Conservation (phyloP, 768 basidiomycete genomes). For the Auricularia cornea region DNA sequence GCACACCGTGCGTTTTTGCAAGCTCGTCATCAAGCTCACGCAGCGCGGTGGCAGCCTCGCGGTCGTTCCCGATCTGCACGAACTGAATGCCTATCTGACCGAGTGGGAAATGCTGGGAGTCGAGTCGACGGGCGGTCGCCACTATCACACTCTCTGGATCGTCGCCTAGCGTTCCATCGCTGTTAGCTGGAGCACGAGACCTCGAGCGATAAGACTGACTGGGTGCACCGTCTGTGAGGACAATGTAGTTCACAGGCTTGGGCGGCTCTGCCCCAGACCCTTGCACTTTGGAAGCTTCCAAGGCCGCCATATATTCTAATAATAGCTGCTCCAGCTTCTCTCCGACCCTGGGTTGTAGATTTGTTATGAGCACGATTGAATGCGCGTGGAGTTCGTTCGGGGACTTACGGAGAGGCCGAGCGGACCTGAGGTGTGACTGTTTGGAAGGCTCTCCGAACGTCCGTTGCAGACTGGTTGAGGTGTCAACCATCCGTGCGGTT, state of each 20-base stretch:
- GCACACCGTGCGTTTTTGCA: constrained; percentile 20
- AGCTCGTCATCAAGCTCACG: constrained; percentile 39
- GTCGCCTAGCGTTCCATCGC: no score
- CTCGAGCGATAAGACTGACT: constrained; percentile 39
- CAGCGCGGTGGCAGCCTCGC: constrained; percentile 29
- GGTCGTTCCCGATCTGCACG: constrained; percentile 55
- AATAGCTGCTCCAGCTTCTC: constrained; percentile 33
- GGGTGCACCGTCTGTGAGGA: constrained; percentile 58
- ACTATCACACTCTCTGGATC: constrained; percentile 43
- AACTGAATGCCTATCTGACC: constrained; percentile 63
- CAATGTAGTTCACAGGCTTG: constrained; percentile 50
- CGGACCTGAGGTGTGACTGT: constrained; percentile 33
- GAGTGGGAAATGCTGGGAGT: constrained; percentile 41
- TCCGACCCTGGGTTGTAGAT: constrained; percentile 22
- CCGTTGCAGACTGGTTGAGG: constrained; percentile 25
- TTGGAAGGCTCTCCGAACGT: constrained; percentile 36
- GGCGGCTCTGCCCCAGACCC: constrained; percentile 22
- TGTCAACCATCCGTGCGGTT: neutral
- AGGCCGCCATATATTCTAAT: constrained; percentile 27
- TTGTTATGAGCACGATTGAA: no score
- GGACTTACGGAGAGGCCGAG: constrained; percentile 29
- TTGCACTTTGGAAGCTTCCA: constrained; percentile 24
- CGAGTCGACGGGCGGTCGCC: constrained; percentile 40
- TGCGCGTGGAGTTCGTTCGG: no score
- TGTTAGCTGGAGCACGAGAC: no score